phyloP scores from a whole-genome alignment of 2,329 filamentous ascomycete species.

The Tolypocladium album region DNA sequence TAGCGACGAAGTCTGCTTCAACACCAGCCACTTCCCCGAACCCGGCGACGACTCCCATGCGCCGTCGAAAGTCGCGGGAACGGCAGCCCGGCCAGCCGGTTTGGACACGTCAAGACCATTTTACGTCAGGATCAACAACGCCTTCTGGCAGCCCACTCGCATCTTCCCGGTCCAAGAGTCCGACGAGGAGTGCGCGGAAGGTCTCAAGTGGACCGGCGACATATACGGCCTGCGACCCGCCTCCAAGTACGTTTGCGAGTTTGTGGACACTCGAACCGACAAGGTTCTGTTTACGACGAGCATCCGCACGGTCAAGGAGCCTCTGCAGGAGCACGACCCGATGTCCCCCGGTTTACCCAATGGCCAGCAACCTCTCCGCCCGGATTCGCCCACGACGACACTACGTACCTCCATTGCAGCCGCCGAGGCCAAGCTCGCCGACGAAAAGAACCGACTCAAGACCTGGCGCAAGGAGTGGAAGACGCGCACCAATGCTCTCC shows the following conservation, averaged over 20 bases:
- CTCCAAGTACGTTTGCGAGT: slow-evolving; percentile 70
- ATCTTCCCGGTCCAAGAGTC: slow-evolving; percentile 41
- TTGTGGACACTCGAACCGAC: slow-evolving; percentile 57
- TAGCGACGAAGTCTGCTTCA: slow-evolving; percentile 68
- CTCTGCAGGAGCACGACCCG: slow-evolving; percentile 20
- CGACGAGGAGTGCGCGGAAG: slow-evolving; percentile 21
- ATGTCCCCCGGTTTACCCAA: slow-evolving; percentile 21
- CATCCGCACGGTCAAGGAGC: slow-evolving; percentile 52
- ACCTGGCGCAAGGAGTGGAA: slow-evolving; percentile 66
- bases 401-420: slow-evolving; percentile 66
- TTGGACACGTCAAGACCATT: slow-evolving; percentile 65
- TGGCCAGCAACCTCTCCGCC: slow-evolving; percentile 52
- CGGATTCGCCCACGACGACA: slow-evolving; percentile 67
- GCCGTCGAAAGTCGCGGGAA: slow-evolving; percentile 14
- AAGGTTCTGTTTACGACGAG: slow-evolving; percentile 60
- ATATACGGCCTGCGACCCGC: slow-evolving; percentile 60
- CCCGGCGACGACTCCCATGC: slow-evolving; percentile 22
- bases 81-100: slow-evolving; percentile 29
- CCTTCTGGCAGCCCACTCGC: slow-evolving; percentile 67
- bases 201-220: slow-evolving; percentile 57
- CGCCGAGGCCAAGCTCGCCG: slow-evolving; percentile 58
- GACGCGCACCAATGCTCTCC: slow-evolving; percentile 52
- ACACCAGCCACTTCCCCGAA: slow-evolving; percentile 53
- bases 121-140: slow-evolving; percentile 68
- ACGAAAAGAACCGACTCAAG: slow-evolving; percentile 60